Conservation (phyloP, 352 stramenopile species). For the Vaucheria bursata region DNA sequence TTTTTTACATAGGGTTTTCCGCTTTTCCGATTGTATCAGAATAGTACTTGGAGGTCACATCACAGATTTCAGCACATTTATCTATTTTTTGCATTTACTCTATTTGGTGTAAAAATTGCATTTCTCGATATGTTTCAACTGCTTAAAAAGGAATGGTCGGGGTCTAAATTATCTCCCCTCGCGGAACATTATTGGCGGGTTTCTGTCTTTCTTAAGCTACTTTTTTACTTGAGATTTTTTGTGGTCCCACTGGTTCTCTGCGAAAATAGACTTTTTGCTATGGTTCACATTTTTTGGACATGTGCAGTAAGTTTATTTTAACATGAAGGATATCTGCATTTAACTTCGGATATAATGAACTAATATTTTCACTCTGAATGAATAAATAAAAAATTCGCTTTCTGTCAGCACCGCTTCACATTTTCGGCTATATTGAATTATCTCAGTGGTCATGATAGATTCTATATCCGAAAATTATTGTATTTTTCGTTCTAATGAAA, state of each 20-base stretch:
- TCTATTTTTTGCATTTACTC: neutral
- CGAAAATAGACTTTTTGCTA: neutral
- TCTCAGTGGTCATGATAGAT: neutral
- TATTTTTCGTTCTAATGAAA: neutral
- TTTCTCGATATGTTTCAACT: constrained; percentile 3
- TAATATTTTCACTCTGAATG: neutral
- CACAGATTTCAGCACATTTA: constrained; percentile 43
- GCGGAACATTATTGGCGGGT: neutral
- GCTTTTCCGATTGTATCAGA: constrained; percentile 16
- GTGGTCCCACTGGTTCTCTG: neutral
- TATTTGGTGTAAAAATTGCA: constrained; percentile 22
- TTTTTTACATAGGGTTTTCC: neutral
- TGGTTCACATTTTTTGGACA: neutral
- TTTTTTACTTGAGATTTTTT: constrained; percentile 12
- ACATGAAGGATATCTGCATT: neutral
- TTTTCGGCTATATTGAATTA: neutral
- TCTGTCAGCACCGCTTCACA: neutral
- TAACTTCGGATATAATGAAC: too few relatives aligned
- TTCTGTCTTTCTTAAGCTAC: constrained; percentile 1
- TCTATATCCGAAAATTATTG: neutral
- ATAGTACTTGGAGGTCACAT: neutral
- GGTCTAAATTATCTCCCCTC: neutral
- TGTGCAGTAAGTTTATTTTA: constrained; percentile 1
- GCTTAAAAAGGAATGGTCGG: neutral
- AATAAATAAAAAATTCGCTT: neutral